phyloP scores from a whole-genome alignment of 371 early-diverging fungal genomes.

The Dinochytrium kinnereticum region DNA sequence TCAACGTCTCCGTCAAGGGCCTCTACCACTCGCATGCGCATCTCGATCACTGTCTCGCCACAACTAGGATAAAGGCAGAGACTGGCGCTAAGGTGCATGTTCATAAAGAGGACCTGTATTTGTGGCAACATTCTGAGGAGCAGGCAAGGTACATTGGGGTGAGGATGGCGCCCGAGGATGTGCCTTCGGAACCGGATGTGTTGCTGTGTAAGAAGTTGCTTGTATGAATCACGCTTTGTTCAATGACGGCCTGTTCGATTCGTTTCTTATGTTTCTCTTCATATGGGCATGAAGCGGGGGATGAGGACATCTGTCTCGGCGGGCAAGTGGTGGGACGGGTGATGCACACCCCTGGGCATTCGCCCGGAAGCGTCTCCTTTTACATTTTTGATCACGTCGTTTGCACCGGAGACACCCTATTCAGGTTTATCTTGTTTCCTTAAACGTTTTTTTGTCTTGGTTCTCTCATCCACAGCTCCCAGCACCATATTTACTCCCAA shows the following conservation, averaged over 20 bases:
- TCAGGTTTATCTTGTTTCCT: neutral
- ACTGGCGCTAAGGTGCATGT: neutral
- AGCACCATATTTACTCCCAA: too few species aligned
- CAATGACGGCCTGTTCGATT: too few species aligned
- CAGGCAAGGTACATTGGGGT: slow-evolving; percentile 10
- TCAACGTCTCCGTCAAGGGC: neutral
- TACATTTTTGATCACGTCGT: slow-evolving; percentile 1
- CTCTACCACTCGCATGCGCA: slow-evolving; percentile 17
- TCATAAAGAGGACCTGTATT: neutral
- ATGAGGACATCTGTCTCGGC: neutral
- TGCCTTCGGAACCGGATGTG: neutral
- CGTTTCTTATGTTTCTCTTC: too few species aligned
- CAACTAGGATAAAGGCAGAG: neutral
- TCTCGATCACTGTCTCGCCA: slow-evolving; percentile 6
- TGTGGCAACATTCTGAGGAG: slow-evolving; percentile 4
- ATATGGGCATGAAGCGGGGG: too few species aligned
- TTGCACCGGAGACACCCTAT: slow-evolving; percentile 11
- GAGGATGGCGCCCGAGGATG: neutral
- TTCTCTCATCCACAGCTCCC: too few species aligned
- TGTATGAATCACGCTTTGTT: neutral
- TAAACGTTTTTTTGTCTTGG: too few species aligned
- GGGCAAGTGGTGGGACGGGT: neutral
- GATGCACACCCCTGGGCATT: slow-evolving; percentile 14
- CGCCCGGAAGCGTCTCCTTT: slow-evolving; percentile 1
- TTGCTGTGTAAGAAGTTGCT: neutral